These are phyloP conservation scores for Taphrina wiesneri DNA, from an alignment of 1,139 yeast genomes.

Conservation along the genomic window DNA sequence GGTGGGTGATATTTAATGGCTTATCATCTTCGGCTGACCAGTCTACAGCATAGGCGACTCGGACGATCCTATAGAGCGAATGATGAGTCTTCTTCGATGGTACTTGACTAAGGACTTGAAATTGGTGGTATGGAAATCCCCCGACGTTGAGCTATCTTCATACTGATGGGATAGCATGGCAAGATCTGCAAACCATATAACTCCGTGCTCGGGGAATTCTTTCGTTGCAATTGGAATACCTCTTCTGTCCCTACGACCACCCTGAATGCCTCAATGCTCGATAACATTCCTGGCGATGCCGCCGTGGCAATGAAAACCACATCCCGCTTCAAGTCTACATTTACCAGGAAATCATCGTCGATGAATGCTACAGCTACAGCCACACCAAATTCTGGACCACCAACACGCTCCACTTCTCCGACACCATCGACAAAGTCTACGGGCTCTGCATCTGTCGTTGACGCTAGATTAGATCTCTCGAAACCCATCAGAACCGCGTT, in stretches of 20 bases:
- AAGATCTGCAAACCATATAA: conserved; percentile 80
- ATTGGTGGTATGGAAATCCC: conserved; percentile 24
- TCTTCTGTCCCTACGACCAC: conserved; percentile 11
- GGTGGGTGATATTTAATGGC: not conserved
- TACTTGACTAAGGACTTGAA: conserved; percentile 56
- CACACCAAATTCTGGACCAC: not conserved
- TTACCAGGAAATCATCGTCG: not conserved
- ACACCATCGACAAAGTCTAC: conserved; percentile 45
- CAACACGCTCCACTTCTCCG: conserved; percentile 23
- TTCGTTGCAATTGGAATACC: conserved; percentile 67
- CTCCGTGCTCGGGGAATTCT: conserved; percentile 78
- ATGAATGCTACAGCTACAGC: not conserved
- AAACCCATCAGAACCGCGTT: conserved; percentile 43
- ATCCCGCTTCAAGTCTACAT: conserved; percentile 25
- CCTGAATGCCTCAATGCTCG: conserved; percentile 7
- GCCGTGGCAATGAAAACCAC: not conserved
- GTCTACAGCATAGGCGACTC: conserved; percentile 28
- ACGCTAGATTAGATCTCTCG: not conserved
- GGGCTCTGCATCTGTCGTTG: conserved; percentile 45
- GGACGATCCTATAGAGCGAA: conserved; percentile 46
- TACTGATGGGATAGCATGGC: conserved; percentile 68
- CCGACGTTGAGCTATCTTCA: not conserved
- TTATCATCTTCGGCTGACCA: not conserved
- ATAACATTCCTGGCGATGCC: not conserved
- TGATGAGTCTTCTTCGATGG: conserved; percentile 74